Conservation (phyloP, 345 rosid species). For the Ricinus communis region DNA sequence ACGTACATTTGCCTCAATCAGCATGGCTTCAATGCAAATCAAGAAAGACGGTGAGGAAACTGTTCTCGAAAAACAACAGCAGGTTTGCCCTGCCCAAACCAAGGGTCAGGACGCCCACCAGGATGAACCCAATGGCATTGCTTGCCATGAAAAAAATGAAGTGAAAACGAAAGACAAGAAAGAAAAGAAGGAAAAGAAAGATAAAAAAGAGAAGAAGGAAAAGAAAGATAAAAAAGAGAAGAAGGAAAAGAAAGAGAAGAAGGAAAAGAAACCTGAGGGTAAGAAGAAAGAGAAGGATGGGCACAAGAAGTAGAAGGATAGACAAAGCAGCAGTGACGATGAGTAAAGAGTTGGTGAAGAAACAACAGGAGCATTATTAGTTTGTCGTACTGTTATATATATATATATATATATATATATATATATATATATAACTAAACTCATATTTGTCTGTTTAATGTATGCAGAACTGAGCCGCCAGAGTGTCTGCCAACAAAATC, state of each 20-base stretch:
- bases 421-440: too few species aligned
- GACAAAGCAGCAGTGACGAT: conserved; percentile 12
- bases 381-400: too few species aligned
- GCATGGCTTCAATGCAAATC: conserved; percentile 6
- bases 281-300: conserved; percentile 10
- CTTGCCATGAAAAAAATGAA: neutral
- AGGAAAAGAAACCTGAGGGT: conserved; percentile 3
- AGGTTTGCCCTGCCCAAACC: neutral
- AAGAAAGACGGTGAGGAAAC: neutral
- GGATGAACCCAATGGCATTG: neutral
- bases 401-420: too few species aligned
- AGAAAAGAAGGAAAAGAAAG: conserved; percentile 9
- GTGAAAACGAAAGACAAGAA: conserved; percentile 1
- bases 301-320: conserved; percentile 6
- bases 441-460: neutral
- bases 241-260: conserved; percentile 11
- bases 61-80: neutral
- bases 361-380: too few species aligned
- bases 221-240: conserved; percentile 12
- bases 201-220: neutral
- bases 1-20: neutral
- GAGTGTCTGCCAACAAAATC: neutral
- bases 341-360: neutral
- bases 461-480: neutral
- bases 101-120: neutral